Conservation (phyloP, 345 rosid genomes). For the Brassica nigra region DNA sequence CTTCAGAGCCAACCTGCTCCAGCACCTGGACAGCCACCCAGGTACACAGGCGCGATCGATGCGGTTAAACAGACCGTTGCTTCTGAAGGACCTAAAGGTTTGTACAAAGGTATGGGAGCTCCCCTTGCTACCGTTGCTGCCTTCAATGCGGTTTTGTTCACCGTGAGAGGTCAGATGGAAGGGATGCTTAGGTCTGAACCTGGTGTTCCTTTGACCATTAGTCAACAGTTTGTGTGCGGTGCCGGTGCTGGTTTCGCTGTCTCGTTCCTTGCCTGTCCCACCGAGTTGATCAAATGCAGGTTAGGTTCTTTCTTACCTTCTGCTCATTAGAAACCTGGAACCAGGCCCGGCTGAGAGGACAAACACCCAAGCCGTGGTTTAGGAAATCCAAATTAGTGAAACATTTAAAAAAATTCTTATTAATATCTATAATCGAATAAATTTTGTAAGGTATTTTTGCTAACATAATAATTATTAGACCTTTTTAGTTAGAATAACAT, state of each 20-base stretch:
- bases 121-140: constrained; percentile 99
- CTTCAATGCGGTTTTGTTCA: constrained; percentile 90
- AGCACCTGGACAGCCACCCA: constrained; percentile 75
- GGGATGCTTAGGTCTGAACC: constrained; percentile 77
- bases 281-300: constrained; percentile 99
- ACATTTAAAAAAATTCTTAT: no score
- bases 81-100: constrained; percentile 90
- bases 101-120: constrained; percentile 99
- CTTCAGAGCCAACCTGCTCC: constrained; percentile 97
- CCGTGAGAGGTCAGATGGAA: constrained; percentile 96
- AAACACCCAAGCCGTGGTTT: no score
- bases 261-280: constrained; percentile 98
- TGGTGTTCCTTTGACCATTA: constrained; percentile 73
- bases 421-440: no score
- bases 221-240: constrained; percentile 80
- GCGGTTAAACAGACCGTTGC: constrained; percentile 84
- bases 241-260: constrained; percentile 96
- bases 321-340: no score
- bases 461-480: no score
- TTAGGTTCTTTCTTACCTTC: constrained; percentile 19
- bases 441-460: no score
- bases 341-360: no score
- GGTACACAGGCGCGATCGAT: constrained; percentile 79
- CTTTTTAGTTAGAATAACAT: no score
- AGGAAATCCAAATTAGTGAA: no score